Evolutionary conservation across 2,329 filamentous ascomycete genomes (phyloP).

Genomic region (Hypoxylon sp.): DNA sequence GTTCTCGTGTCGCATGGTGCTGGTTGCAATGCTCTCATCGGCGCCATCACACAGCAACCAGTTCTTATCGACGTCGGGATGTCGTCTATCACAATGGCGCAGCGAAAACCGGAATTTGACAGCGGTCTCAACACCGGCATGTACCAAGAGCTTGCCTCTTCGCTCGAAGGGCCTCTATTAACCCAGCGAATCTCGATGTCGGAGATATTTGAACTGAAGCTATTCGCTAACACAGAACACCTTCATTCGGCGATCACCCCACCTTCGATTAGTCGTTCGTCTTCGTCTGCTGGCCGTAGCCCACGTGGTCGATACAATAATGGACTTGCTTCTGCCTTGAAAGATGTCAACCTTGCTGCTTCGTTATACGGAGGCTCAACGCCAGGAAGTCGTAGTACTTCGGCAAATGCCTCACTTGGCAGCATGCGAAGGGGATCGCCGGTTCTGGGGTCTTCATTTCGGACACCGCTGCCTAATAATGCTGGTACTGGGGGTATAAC

Average conservation of each 20-base stretch:
- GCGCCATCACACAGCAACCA: constrained; percentile 90
- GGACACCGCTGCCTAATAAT: constrained; percentile 49
- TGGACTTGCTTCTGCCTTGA: constrained; percentile 55
- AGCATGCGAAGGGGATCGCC: constrained; percentile 55
- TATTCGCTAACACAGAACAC: constrained; percentile 83
- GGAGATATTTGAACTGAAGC: constrained; percentile 78
- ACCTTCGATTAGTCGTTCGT: constrained; percentile 52
- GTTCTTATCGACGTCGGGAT: constrained; percentile 91
- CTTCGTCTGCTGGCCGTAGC: constrained; percentile 54
- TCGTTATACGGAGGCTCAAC: constrained; percentile 59
- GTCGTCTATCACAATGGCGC: constrained; percentile 91
- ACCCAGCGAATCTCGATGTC: constrained; percentile 62
- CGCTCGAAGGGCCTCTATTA: constrained; percentile 49
- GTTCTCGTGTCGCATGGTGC: constrained; percentile 94
- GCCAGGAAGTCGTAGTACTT: constrained; percentile 61
- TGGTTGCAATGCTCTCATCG: constrained; percentile 95
- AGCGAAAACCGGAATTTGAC: constrained; percentile 68
- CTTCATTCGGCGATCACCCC: constrained; percentile 64
- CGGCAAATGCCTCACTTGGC: constrained; percentile 60
- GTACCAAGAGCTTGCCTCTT: constrained; percentile 44
- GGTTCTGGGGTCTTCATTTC: constrained; percentile 35
- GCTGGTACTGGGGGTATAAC: constrained; percentile 57
- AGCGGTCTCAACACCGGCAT: constrained; percentile 55
- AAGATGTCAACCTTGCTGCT: constrained; percentile 49
- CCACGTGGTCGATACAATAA: constrained; percentile 59